These are phyloP conservation scores for Amanita subjunquillea DNA, from an alignment of 768 basidiomycete genomes.

Conservation along the genomic window DNA sequence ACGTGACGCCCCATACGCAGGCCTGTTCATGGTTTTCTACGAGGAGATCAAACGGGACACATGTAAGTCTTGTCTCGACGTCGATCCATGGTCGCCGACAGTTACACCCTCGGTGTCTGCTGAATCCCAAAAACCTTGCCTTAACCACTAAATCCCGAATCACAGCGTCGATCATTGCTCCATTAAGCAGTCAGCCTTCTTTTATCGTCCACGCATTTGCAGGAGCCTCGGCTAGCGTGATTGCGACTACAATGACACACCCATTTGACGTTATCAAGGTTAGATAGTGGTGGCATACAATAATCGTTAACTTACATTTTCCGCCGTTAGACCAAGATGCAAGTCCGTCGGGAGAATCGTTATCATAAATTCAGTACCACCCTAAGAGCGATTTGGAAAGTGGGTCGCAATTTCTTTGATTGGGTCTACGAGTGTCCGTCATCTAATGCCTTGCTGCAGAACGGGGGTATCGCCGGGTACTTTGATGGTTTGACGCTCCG, in stretches of 20 bases:
- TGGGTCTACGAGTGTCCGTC: neutral
- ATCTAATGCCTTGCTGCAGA: conserved; percentile 28
- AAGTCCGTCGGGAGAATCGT: conserved; percentile 70
- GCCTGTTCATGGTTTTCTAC: conserved; percentile 81
- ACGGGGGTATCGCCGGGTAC: conserved; percentile 72
- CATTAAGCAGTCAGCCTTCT: conserved; percentile 33
- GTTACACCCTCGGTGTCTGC: neutral
- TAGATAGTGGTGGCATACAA: neutral
- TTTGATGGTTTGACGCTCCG: conserved; percentile 82
- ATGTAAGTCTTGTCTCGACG: conserved; percentile 28
- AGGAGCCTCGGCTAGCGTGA: conserved; percentile 72
- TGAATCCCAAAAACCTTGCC: conserved; percentile 4
- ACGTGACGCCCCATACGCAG: conserved; percentile 93
- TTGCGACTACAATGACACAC: conserved; percentile 80
- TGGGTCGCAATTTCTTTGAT: conserved; percentile 20
- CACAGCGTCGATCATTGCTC: conserved; percentile 31
- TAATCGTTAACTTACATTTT: neutral
- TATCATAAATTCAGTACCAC: conserved; percentile 70
- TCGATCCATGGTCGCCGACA: neutral
- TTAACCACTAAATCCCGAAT: neutral
- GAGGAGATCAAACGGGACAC: conserved; percentile 75
- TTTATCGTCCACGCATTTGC: conserved; percentile 49
- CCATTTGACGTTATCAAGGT: conserved; percentile 96
- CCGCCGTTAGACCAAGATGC: conserved; percentile 68
- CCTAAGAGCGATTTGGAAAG: conserved; percentile 55